Percentiles rank a stretch among this genome's conserved stretches.
phyloP scores from a whole-genome alignment of 257 asterid species.

The Solanum chiquidenum region DNA sequence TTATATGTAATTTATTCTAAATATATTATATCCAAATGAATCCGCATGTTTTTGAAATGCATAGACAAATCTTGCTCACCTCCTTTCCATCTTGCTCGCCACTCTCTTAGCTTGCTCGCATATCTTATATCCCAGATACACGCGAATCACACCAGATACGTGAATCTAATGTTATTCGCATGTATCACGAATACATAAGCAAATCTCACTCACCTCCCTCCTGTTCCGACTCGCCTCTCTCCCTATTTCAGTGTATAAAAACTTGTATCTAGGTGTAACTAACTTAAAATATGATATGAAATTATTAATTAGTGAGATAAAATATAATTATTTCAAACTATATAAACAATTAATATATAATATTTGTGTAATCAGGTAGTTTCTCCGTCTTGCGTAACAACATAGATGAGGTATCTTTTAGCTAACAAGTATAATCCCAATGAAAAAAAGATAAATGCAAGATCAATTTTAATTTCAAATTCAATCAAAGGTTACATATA shows the following conservation, averaged over 20 bases:
- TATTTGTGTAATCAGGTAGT: not conserved
- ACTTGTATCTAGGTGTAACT: rapidly evolving
- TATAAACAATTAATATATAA: too few species aligned
- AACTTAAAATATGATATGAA: too few species aligned
- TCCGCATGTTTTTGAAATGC: rapidly evolving
- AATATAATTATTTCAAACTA: not conserved
- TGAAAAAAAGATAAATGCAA: not conserved
- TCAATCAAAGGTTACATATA: not conserved
- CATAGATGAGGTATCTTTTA: not conserved
- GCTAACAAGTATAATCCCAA: not conserved
- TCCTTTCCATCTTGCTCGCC: not conserved
- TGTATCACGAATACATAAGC: too few species aligned
- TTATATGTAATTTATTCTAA: too few species aligned
- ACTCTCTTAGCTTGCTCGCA: too few species aligned
- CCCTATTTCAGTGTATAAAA: not conserved
- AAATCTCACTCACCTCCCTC: not conserved
- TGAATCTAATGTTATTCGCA: not conserved
- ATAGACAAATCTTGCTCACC: not conserved
- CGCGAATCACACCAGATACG: not conserved
- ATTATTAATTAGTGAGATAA: not conserved
- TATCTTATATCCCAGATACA: too few species aligned
- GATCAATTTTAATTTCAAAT: not conserved
- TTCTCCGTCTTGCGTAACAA: not conserved
- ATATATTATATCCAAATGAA: too few species aligned
- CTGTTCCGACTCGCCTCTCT: not conserved